Conservation (phyloP, 2,329 filamentous ascomycete genomes). For the Tympanopsis confertula region DNA sequence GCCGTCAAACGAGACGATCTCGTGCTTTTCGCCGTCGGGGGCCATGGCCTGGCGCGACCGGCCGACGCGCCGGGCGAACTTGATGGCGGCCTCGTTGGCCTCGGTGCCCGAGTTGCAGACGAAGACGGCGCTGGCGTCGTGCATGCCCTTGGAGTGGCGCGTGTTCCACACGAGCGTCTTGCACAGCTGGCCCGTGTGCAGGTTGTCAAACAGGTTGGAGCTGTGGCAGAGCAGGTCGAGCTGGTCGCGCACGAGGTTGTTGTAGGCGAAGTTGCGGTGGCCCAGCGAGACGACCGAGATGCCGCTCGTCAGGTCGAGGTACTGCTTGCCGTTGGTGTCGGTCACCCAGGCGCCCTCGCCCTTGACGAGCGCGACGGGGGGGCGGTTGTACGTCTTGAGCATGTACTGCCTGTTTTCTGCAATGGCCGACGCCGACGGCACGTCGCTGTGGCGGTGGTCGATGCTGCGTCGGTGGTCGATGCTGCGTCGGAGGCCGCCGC, state of each 20-base stretch:
- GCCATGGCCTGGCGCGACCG: conserved; percentile 49
- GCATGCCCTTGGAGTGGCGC: conserved; percentile 67
- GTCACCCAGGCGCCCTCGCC: not conserved
- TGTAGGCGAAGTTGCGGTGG: not conserved
- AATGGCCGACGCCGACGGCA: no score
- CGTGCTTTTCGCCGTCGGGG: conserved; percentile 61
- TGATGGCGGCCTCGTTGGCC: conserved; percentile 95
- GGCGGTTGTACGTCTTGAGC: not conserved
- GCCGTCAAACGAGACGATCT: conserved; percentile 80
- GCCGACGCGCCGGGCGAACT: conserved; percentile 87
- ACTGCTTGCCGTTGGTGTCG: not conserved
- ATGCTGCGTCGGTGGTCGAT: no score
- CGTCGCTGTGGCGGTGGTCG: no score
- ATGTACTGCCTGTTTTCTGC: not conserved
- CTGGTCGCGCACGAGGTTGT: not conserved
- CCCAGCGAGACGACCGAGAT: not conserved
- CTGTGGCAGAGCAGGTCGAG: conserved; percentile 60
- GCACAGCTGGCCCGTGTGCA: conserved; percentile 83
- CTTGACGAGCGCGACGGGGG: not conserved
- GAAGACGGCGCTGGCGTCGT: conserved; percentile 69
- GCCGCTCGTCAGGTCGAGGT: not conserved
- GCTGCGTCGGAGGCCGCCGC: no score
- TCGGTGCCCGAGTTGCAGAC: conserved; percentile 94
- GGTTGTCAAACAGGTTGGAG: conserved; percentile 95
- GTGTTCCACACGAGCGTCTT: conserved; percentile 77